These are phyloP conservation scores for Ophiostoma ips DNA, from an alignment of 2,329 filamentous ascomycete species.

Conservation along the genomic window DNA sequence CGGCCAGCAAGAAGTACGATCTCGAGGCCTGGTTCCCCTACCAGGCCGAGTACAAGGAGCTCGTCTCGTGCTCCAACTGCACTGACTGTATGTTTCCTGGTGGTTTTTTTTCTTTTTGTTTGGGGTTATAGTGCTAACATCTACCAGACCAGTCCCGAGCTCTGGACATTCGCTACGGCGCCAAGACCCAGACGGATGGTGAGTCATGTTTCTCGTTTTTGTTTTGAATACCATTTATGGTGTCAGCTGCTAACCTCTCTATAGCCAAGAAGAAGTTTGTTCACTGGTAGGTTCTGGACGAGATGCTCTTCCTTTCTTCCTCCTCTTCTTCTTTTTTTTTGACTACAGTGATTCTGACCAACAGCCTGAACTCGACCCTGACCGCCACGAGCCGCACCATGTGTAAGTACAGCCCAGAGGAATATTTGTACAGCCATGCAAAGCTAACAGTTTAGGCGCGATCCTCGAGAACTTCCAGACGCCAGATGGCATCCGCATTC, in stretches of 20 bases:
- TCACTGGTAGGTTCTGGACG: conserved; percentile 41
- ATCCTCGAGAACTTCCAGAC: conserved; percentile 96
- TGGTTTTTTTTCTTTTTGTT: background rate
- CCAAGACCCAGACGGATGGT: conserved; percentile 66
- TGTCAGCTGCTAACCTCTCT: conserved; percentile 3
- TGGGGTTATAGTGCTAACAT: background rate
- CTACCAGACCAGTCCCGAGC: conserved; percentile 66
- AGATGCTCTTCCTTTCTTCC: background rate
- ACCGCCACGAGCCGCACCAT: conserved; percentile 34
- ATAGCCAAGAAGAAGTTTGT: conserved; percentile 72
- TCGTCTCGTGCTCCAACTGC: conserved; percentile 96
- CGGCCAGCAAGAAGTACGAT: conserved; percentile 79
- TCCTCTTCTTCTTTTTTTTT: no score
- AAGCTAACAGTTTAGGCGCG: conserved; percentile 12
- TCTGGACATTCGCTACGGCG: conserved; percentile 81
- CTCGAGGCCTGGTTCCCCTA: conserved; percentile 89
- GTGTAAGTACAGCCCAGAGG: conserved; percentile 10
- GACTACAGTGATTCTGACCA: conserved; percentile 1
- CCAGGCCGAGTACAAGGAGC: conserved; percentile 95
- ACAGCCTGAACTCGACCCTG: conserved; percentile 48
- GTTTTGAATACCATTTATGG: background rate
- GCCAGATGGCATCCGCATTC: conserved; percentile 68
- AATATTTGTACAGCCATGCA: background rate
- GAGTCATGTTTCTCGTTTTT: conserved; percentile 19
- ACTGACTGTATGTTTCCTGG: conserved; percentile 47